A percentile compares a stretch with the other conserved stretches of the same genome.
Evolutionary conservation across 352 stramenopile genomes (phyloP).

Genomic region (Globisporangium recalcitrans): DNA sequence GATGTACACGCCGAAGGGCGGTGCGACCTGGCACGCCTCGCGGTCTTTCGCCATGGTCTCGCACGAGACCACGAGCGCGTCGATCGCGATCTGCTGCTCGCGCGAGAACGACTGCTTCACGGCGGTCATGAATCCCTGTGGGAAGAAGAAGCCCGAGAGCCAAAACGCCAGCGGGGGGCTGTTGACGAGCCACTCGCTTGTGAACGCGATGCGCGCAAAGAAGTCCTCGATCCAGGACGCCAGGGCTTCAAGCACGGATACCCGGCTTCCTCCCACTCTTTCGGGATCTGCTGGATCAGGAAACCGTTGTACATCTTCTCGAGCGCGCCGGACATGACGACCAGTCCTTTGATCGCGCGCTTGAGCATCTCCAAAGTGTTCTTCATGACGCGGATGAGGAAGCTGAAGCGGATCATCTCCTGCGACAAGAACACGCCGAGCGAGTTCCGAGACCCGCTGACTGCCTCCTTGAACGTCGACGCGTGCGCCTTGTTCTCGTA

Average conservation of each 20-base stretch:
- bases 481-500: constrained; percentile 59
- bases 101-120: constrained; percentile 92
- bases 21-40: constrained; percentile 50
- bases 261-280: constrained; percentile 84
- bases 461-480: constrained; percentile 75
- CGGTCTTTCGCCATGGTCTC: constrained; percentile 77
- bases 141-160: constrained; percentile 95
- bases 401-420: constrained; percentile 90
- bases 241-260: constrained; percentile 92
- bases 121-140: constrained; percentile 93
- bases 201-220: constrained; percentile 80
- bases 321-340: constrained; percentile 88
- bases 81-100: constrained; percentile 89
- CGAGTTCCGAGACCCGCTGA: constrained; percentile 88
- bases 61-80: constrained; percentile 85
- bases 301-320: constrained; percentile 93
- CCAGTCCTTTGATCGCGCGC: constrained; percentile 85
- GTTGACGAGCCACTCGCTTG: constrained; percentile 77
- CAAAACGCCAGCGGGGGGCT: constrained; percentile 85
- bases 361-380: constrained; percentile 83
- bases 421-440: constrained; percentile 91
- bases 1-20: constrained; percentile 90
- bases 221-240: constrained; percentile 92
- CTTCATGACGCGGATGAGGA: constrained; percentile 84
- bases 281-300: constrained; percentile 86